These are phyloP conservation scores for Ophiostoma novo-ulmi DNA, from an alignment of 2,329 filamentous ascomycete species.

Conservation along the genomic window DNA sequence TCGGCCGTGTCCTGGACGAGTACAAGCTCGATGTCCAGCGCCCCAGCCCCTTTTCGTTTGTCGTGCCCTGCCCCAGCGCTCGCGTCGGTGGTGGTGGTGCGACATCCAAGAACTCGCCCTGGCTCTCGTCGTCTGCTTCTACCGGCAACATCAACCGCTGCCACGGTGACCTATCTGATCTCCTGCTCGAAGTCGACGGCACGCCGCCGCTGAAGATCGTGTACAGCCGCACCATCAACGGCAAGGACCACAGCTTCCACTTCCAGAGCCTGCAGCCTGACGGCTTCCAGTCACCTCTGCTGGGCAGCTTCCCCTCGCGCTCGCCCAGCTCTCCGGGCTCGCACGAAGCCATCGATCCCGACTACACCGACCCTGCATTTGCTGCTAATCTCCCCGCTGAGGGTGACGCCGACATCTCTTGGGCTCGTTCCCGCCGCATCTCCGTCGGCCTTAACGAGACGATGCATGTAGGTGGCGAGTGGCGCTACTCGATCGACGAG, in stretches of 20 bases:
- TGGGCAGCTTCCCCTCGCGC: conserved; percentile 42
- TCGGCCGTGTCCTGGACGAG: conserved; percentile 82
- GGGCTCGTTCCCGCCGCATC: conserved; percentile 72
- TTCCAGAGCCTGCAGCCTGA: conserved; percentile 94
- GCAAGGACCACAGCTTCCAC: conserved; percentile 74
- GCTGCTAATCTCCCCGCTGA: conserved; percentile 48
- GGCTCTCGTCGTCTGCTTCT: conserved; percentile 37
- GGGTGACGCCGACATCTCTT: conserved; percentile 64
- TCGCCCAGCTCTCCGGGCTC: neutral
- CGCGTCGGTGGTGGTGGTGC: conserved; percentile 48
- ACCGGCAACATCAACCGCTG: conserved; percentile 55
- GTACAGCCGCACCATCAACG: conserved; percentile 84
- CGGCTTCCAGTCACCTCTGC: conserved; percentile 70
- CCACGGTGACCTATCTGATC: conserved; percentile 78
- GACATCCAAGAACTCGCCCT: conserved; percentile 32
- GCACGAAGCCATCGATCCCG: conserved; percentile 7
- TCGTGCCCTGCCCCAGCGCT: conserved; percentile 80
- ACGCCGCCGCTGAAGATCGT: conserved; percentile 88
- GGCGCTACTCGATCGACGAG: conserved; percentile 87
- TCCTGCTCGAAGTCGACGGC: conserved; percentile 77
- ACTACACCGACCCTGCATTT: conserved; percentile 1
- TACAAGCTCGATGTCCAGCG: conserved; percentile 90
- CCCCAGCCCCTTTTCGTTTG: conserved; percentile 67
- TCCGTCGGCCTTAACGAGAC: conserved; percentile 86
- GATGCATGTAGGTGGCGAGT: conserved; percentile 69